Base-by-base conservation (phyloP, 1,284 basidiomycete species). In the Rhizoctonia solani region DNA sequence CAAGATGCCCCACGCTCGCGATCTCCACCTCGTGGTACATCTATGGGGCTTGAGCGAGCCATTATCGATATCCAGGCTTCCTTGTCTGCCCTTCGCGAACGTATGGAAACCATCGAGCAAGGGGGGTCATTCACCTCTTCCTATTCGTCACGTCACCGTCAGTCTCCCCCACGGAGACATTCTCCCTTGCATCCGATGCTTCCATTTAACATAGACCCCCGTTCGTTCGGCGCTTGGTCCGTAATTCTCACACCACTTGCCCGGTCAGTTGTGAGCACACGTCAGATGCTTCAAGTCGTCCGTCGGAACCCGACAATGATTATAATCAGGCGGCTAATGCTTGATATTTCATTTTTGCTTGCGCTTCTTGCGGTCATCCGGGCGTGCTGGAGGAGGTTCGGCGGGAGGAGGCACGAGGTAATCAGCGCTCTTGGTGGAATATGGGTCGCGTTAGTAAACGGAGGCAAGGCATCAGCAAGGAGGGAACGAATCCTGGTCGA, bases 11-110 rank as follows among this genome's bases (percentile, higher is more conserved):
- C 23, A 39, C 46, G 27, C 42, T 49, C 66, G 46, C 11, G 53
- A 41, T 21, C 44, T 34, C 23, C 29, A 29, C 30, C 68, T 54
- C 44, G 49, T 32, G 37, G 47, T 63, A 34, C 41, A 19, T 19
- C 67, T 54, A 27, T 54, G 73, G 21, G 69, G 6, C 78, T 93
- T 52, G 90, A 93, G 74, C 82, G 83, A 59, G 89, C 89, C 0
- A 79, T 96, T 11, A 90, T 94, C 75, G 87, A 85, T 70, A 85
- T 95, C 66, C 95, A 98, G 75, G 88, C 89, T 0, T 92, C 95
- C 68, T 80, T 98, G 6, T 90, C 92, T 1, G 94, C 95, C 0
- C 82, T 98, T 41, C 90, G 88, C 37, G 95, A 98, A 77, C 87
- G 95, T 11, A 80, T 98, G 29, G 88, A 92, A 71, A 81, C 83